These are phyloP conservation scores for Domatiomyces globalis DNA, from an alignment of 2,329 filamentous ascomycete genomes.

Conservation along the genomic window DNA sequence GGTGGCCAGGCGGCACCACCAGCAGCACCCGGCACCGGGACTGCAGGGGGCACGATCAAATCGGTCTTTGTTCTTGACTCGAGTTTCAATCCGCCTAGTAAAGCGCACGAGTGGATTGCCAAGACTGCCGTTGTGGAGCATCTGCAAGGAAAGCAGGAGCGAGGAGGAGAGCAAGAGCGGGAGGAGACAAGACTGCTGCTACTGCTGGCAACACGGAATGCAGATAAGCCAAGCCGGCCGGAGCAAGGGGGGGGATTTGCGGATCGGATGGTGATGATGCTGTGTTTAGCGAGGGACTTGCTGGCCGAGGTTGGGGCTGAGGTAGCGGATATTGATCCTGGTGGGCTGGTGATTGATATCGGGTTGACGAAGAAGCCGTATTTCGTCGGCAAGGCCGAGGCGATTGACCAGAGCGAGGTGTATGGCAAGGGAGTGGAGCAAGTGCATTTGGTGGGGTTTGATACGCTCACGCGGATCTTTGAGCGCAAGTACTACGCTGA, in stretches of 20 bases:
- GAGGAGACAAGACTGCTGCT: constrained; percentile 38
- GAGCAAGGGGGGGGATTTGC: constrained; percentile 27
- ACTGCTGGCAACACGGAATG: constrained; percentile 50
- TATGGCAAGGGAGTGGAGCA: constrained; percentile 27
- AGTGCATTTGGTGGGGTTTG: constrained; percentile 35
- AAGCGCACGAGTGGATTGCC: constrained; percentile 44
- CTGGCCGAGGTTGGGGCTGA: constrained; percentile 14
- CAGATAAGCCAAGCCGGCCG: constrained; percentile 44
- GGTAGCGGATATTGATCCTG: background rate
- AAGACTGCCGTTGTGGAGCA: constrained; percentile 36
- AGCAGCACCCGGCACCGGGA: background rate
- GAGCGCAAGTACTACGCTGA: constrained; percentile 35
- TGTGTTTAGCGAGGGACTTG: constrained; percentile 32
- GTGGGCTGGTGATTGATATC: constrained; percentile 26
- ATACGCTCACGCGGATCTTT: constrained; percentile 36
- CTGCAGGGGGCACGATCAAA: constrained; percentile 15
- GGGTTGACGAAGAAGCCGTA: constrained; percentile 36
- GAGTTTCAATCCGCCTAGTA: constrained; percentile 51
- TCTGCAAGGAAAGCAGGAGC: constrained; percentile 1
- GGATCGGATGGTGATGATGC: constrained; percentile 37
- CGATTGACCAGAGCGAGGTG: constrained; percentile 26
- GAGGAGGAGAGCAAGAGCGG: background rate
- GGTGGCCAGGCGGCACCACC: no score
- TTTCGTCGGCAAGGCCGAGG: constrained; percentile 34
- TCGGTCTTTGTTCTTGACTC: constrained; percentile 50